phyloP scores from a whole-genome alignment of 495 filamentous ascomycete genomes.

The Penicillium paradoxum region DNA sequence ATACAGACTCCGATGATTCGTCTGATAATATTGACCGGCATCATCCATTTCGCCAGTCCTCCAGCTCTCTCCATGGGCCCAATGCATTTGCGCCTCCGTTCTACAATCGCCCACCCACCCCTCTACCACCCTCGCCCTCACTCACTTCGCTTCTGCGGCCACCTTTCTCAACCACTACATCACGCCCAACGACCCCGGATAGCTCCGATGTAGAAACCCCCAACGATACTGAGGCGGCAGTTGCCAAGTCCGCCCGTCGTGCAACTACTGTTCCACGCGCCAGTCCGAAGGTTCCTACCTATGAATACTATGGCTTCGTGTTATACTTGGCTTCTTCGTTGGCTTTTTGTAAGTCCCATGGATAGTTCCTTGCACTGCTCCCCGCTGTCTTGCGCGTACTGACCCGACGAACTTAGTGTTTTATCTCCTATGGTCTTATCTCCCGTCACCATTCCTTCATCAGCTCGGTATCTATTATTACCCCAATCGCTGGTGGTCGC shows the following conservation, averaged over 20 bases:
- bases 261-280: slow-evolving; percentile 78
- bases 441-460: slow-evolving; percentile 86
- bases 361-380: not conserved
- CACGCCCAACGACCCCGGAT: slow-evolving; percentile 86
- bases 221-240: slow-evolving; percentile 57
- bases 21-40: slow-evolving; percentile 33
- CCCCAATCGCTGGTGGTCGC: slow-evolving; percentile 93
- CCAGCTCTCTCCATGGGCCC: slow-evolving; percentile 39
- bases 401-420: slow-evolving; percentile 47
- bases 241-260: slow-evolving; percentile 57
- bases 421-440: slow-evolving; percentile 91
- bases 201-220: slow-evolving; percentile 76
- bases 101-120: slow-evolving; percentile 83
- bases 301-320: slow-evolving; percentile 98
- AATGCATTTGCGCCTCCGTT: slow-evolving; percentile 78
- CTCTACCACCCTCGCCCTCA: slow-evolving; percentile 87
- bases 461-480: slow-evolving; percentile 95
- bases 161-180: slow-evolving; percentile 63
- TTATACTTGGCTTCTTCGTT: slow-evolving; percentile 81
- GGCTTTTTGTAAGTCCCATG: slow-evolving; percentile 53
- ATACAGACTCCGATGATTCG: slow-evolving; percentile 38
- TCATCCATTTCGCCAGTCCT: slow-evolving; percentile 40
- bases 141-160: slow-evolving; percentile 91
- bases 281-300: slow-evolving; percentile 89
- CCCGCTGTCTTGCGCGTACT: not conserved